Evolutionary conservation across 1,139 yeast genomes (phyloP), one percentile per base, ranked within the genome.

Genomic region (Kodamaea sp.): DNA sequence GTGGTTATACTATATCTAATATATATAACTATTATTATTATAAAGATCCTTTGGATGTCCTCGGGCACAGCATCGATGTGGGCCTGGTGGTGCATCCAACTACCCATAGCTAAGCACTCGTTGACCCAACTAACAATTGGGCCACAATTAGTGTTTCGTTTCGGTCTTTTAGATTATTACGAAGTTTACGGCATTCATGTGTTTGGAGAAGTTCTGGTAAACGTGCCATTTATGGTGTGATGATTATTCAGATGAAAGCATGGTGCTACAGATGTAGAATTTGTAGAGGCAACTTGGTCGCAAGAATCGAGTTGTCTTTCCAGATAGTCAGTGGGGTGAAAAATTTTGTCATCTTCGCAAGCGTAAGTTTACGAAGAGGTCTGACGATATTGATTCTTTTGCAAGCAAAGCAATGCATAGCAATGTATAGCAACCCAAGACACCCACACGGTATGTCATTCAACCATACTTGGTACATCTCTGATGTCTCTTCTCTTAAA

Each of bases 121-220:
- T 39, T 47, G 51, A 47, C 51, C 50, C 37, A 43, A 42, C 51
- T 38, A 46, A 47, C 51, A 46, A 47, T 43, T 42, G 40, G 50
- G 49, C 45, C 48, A 41, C 51, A 45, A 38, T 40, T 40, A 37
- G 41, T 31, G 45, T 39, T 44, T 52, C 61, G 61, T 55, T 55
- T 55, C 59, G 57, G 59, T 51, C 59, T 54, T 55, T 55, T 55
- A 55, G 61, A 55, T 48, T 47, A 44, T 50, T 44, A 53, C 58
- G 50, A 48, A 35, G 52, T 53, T 55, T 46, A 44, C 55, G 53
- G 47, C 53, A 47, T 43, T 41, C 51, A 46, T 47, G 47, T 44
- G 50, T 38, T 35, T 40, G 37, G 24, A 38, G 26, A 45, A 49
- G 50, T 42, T 47, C 47, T 48, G 44, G 34, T 46, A 40, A 35